Evolutionary conservation across 2,329 filamentous ascomycete genomes (phyloP).

Genomic region (Colletotrichum spaethianum): DNA sequence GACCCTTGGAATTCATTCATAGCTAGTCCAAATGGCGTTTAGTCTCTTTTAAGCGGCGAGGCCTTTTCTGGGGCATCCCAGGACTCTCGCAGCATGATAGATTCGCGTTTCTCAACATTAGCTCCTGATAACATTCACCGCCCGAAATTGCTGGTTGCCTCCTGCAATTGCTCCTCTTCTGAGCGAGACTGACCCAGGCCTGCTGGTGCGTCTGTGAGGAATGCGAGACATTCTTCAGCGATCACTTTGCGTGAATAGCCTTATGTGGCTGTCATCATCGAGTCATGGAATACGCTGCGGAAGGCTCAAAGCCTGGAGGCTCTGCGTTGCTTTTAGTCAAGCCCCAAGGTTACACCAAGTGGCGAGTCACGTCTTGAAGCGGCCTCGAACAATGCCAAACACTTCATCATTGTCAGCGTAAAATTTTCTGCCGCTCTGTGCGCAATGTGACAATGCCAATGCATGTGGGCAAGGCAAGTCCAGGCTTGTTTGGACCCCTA

Average conservation of each 20-base stretch:
- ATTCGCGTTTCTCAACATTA: slow-evolving; percentile 38
- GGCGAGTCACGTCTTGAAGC: slow-evolving; percentile 32
- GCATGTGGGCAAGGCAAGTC: slow-evolving; percentile 19
- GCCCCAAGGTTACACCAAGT: slow-evolving; percentile 22
- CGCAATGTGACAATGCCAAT: slow-evolving; percentile 13
- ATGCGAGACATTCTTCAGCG: slow-evolving; percentile 12
- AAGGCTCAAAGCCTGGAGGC: not conserved
- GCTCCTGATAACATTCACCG: slow-evolving; percentile 17
- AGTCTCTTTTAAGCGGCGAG: slow-evolving; percentile 28
- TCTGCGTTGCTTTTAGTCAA: slow-evolving; percentile 14
- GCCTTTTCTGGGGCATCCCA: slow-evolving; percentile 17
- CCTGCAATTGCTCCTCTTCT: not conserved
- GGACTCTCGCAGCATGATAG: not conserved
- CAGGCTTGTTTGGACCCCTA: slow-evolving; percentile 36
- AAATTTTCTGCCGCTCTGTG: slow-evolving; percentile 26
- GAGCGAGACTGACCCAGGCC: not conserved
- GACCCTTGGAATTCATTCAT: slow-evolving; percentile 20
- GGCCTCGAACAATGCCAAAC: slow-evolving; percentile 25
- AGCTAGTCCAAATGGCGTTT: slow-evolving; percentile 6
- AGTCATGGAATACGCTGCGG: slow-evolving; percentile 25
- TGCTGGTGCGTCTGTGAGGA: not conserved
- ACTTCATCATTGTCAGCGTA: slow-evolving; percentile 11
- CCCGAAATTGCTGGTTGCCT: slow-evolving; percentile 31
- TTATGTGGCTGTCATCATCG: slow-evolving; percentile 2
- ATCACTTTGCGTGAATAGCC: not conserved